Conservation (phyloP, 169 alveolate species). For the Pseudocohnilembus persalinus region DNA sequence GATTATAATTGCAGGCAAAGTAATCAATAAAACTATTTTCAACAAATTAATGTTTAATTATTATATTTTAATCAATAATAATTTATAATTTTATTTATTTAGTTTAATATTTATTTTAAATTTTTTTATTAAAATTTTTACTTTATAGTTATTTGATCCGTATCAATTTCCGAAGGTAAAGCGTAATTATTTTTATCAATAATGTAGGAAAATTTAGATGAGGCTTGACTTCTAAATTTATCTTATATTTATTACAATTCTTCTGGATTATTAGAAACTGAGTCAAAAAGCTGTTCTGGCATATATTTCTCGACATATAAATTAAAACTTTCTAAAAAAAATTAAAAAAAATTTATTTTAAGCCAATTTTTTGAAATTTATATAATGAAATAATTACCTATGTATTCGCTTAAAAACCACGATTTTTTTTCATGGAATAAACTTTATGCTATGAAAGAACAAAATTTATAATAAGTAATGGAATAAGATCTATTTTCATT, state of each 20-base stretch:
- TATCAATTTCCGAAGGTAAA: background rate
- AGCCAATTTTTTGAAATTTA: background rate
- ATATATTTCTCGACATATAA: background rate
- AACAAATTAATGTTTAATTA: no score
- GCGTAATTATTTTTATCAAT: background rate
- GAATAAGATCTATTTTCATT: no score
- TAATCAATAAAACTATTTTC: background rate
- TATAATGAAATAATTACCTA: background rate
- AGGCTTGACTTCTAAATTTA: background rate
- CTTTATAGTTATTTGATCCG: background rate
- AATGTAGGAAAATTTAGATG: background rate
- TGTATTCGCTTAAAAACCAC: background rate
- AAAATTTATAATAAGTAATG: background rate
- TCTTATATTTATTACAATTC: background rate
- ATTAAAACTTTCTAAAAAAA: background rate
- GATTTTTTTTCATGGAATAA: background rate
- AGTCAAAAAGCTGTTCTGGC: background rate
- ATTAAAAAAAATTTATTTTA: no score
- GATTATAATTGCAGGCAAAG: background rate
- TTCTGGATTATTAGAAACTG: no score
- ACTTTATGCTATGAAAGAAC: background rate
- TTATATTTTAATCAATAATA: no score
- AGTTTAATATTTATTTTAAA: no score
- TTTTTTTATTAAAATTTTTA: no score
- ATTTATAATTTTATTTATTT: no score